A percentile compares a stretch with the other conserved stretches of the same genome.
These are phyloP conservation scores for Claviceps quebecensis DNA, from an alignment of 2,329 filamentous ascomycete species.

Conservation along the genomic window DNA sequence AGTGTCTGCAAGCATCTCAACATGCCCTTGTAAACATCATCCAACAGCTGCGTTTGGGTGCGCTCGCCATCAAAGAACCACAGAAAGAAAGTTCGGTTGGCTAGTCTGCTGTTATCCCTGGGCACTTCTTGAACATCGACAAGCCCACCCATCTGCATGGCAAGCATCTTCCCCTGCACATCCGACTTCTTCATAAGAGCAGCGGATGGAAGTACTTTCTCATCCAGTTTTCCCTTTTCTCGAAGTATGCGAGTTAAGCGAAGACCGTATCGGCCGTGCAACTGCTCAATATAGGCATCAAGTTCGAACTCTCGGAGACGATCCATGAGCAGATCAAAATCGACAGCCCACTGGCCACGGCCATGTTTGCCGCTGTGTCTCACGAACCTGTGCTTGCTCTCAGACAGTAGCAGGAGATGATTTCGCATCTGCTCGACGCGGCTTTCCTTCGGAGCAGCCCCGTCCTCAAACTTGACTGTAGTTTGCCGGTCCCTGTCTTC, in stretches of 20 bases:
- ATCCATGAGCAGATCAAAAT: conserved; percentile 61
- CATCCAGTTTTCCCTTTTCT: conserved; percentile 84
- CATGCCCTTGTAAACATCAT: conserved; percentile 84
- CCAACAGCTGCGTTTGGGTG: conserved; percentile 54
- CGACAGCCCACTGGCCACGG: conserved; percentile 66
- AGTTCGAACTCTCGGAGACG: conserved; percentile 64
- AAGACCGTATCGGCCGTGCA: conserved; percentile 61
- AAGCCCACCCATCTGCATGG: conserved; percentile 74
- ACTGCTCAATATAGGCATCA: conserved; percentile 65
- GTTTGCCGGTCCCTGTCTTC: conserved; percentile 13
- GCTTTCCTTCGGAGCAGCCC: conserved; percentile 24
- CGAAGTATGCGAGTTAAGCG: conserved; percentile 76
- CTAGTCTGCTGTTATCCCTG: conserved; percentile 67
- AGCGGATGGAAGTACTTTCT: conserved; percentile 70
- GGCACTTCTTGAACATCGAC: conserved; percentile 91
- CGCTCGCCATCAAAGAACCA: conserved; percentile 80
- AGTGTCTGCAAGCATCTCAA: conserved; percentile 70
- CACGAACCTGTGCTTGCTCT: conserved; percentile 55
- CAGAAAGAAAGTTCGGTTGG: conserved; percentile 74
- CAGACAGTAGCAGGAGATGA: conserved; percentile 58
- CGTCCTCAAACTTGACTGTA: conserved; percentile 40
- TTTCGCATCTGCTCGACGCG: conserved; percentile 50
- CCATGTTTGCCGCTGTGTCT: conserved; percentile 49
- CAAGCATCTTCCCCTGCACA: conserved; percentile 69
- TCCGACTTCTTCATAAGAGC: conserved; percentile 77